phyloP scores from a whole-genome alignment of 352 stramenopile genomes.

The Pythium sp. region DNA sequence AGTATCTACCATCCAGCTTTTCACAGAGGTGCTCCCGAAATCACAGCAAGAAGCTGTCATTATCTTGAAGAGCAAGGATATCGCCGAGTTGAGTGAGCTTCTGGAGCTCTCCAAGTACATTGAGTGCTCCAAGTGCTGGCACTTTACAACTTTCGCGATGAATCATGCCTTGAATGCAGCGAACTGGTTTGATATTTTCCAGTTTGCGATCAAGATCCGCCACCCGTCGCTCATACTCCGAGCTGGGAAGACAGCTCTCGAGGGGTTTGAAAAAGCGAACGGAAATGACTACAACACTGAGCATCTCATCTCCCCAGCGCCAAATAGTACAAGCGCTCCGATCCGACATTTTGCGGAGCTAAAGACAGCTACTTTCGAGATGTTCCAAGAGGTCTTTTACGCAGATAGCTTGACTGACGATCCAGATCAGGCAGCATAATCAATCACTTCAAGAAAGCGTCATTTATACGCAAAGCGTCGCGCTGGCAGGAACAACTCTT shows the following conservation, averaged over 20 bases:
- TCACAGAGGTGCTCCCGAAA: slow-evolving; percentile 9
- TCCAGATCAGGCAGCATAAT: neutral
- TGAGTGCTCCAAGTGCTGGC: slow-evolving; percentile 17
- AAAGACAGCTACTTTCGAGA: slow-evolving; percentile 4
- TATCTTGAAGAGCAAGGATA: neutral
- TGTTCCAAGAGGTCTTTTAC: slow-evolving; percentile 12
- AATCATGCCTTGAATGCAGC: neutral
- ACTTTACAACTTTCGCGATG: slow-evolving; percentile 17
- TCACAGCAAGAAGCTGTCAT: slow-evolving; percentile 14
- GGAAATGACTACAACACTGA: neutral
- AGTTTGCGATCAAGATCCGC: slow-evolving; percentile 3
- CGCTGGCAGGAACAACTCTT: neutral
- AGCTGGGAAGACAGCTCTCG: slow-evolving; percentile 9
- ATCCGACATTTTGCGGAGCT: neutral
- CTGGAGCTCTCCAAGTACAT: slow-evolving; percentile 13
- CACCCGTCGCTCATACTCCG: slow-evolving; percentile 17
- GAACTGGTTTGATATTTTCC: slow-evolving; percentile 9
- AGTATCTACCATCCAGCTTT: neutral
- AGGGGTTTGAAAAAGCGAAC: neutral
- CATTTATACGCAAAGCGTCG: slow-evolving; percentile 6
- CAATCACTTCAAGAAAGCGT: neutral
- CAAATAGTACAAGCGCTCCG: neutral
- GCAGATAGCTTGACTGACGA: neutral
- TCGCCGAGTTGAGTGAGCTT: neutral
- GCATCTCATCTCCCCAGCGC: neutral